Conservation (phyloP, 116 monocot genomes). For the Cymodocea nodosa region DNA sequence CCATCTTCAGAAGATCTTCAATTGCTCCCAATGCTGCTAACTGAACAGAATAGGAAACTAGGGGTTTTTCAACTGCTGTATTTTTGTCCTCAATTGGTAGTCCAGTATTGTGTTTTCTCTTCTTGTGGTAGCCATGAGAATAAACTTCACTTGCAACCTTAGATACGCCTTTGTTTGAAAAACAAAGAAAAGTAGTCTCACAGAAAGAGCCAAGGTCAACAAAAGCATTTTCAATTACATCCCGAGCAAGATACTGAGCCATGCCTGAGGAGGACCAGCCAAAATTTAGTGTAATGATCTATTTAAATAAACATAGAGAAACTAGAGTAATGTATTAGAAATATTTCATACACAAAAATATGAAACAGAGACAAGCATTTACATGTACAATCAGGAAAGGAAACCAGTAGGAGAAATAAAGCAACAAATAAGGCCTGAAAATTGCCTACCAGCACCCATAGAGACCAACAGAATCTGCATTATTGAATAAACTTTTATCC, state of each 20-base stretch:
- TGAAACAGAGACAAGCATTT: not conserved
- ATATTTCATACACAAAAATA: not conserved
- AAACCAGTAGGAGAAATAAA: not conserved
- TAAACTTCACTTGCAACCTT: conserved; percentile 5
- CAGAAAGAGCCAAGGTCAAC: conserved; percentile 33
- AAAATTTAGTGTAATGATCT: not conserved
- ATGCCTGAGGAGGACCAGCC: conserved; percentile 35
- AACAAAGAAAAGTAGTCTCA: conserved; percentile 2
- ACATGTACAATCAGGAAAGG: too few relatives aligned
- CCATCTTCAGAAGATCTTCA: conserved; percentile 73
- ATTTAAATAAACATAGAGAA: not conserved
- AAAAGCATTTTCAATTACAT: conserved; percentile 49
- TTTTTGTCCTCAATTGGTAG: conserved; percentile 12
- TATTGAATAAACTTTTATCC: conserved; percentile 70
- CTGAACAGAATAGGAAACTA: conserved; percentile 40
- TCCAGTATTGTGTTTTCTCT: conserved; percentile 37
- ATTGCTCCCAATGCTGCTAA: conserved; percentile 69
- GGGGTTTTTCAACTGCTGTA: conserved; percentile 10
- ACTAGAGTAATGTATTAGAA: not conserved
- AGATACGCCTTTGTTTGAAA: conserved; percentile 7
- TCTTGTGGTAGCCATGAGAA: conserved; percentile 20
- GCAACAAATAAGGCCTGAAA: not conserved
- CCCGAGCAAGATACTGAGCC: conserved; percentile 44
- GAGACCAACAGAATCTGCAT: conserved; percentile 53
- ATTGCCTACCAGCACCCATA: conserved; percentile 72